phyloP scores from a whole-genome alignment of 1,284 basidiomycete species.

The Singerocomus rubriflavus region DNA sequence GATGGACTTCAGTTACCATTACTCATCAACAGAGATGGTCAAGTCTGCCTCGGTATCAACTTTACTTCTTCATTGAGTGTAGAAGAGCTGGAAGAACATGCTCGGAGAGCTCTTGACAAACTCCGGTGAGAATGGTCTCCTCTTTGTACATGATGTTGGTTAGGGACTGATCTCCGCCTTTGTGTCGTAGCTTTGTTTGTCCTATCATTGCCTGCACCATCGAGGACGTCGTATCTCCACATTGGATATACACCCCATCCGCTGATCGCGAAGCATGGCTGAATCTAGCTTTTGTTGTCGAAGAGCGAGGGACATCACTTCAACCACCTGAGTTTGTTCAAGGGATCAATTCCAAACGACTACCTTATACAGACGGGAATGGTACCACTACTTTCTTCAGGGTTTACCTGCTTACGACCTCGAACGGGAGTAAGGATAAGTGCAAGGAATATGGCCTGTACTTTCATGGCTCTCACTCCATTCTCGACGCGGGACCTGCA shows the following conservation, averaged over 20 bases:
- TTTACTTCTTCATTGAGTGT: constrained; percentile 11
- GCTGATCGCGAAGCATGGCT: constrained; percentile 22
- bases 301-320: constrained; percentile 19
- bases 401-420: constrained; percentile 17
- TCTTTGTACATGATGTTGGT: neutral
- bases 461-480: constrained; percentile 16
- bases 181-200: constrained; percentile 17
- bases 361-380: constrained; percentile 15
- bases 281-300: constrained; percentile 17
- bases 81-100: constrained; percentile 11
- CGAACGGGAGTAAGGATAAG: neutral
- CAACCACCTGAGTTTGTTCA: constrained; percentile 16
- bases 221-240: constrained; percentile 12
- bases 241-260: constrained; percentile 22
- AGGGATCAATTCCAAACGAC: constrained; percentile 14
- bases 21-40: constrained; percentile 7
- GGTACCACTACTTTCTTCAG: constrained; percentile 11
- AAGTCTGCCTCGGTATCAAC: constrained; percentile 16
- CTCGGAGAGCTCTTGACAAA: constrained; percentile 19
- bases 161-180: neutral
- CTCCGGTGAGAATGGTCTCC: constrained; percentile 14
- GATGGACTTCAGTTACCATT: neutral
- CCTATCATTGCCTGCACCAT: constrained; percentile 19
- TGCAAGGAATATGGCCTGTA: constrained; percentile 19
- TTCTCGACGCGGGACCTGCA: constrained; percentile 19